These are phyloP conservation scores for Apostasia shenzhenica DNA, from an alignment of 106 monocot species.

Conservation along the genomic window DNA sequence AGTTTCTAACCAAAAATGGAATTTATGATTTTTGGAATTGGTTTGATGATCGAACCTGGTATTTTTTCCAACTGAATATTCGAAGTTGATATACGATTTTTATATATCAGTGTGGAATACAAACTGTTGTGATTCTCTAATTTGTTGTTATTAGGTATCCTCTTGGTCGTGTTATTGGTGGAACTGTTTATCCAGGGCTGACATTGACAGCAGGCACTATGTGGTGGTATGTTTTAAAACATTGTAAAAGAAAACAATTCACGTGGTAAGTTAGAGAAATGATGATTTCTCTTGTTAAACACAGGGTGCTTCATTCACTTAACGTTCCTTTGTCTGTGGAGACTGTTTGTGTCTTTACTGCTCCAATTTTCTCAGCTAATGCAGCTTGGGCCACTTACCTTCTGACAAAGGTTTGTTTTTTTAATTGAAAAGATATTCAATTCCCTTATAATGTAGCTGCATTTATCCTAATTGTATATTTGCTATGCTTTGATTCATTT, in stretches of 20 bases:
- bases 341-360: conserved; percentile 98
- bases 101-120: neutral
- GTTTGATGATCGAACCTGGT: conserved; percentile 99
- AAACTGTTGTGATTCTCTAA: neutral
- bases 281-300: conserved; percentile 4
- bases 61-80: conserved; percentile 3
- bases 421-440: conserved; percentile 6
- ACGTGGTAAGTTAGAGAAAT: neutral
- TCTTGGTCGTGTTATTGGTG: conserved; percentile 99
- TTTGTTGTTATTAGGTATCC: conserved; percentile 65
- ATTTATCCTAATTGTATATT: neutral
- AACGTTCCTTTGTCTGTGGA: conserved; percentile 97
- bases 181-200: conserved; percentile 96
- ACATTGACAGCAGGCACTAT: conserved; percentile 91
- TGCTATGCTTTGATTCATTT: neutral
- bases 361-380: conserved; percentile 91
- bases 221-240: conserved; percentile 66
- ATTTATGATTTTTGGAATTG: conserved; percentile 99
- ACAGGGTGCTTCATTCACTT: conserved; percentile 82
- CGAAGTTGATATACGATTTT: neutral
- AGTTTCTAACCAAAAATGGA: conserved; percentile 97
- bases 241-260: neutral
- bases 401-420: conserved; percentile 66
- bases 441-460: neutral
- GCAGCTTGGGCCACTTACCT: conserved; percentile 98